Conservation (phyloP, 2,329 filamentous ascomycete genomes). For the Aspergillus fumigatiaffinis region DNA sequence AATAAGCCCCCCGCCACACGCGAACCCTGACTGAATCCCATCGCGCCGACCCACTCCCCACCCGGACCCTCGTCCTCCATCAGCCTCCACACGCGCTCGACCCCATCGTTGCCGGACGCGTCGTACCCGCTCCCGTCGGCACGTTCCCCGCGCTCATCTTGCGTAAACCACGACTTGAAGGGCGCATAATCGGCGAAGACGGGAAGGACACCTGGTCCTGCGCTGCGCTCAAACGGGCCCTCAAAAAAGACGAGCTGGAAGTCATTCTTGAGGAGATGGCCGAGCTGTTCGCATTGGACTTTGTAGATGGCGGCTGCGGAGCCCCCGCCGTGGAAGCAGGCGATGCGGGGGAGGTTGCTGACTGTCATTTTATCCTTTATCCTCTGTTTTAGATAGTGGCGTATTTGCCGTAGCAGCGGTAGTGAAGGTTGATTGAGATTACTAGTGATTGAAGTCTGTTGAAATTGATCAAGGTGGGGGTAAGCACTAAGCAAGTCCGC, state of each 20-base stretch:
- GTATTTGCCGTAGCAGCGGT: not conserved
- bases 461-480: not conserved
- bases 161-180: constrained; percentile 18
- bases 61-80: constrained; percentile 11
- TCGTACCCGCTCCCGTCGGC: constrained; percentile 19
- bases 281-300: constrained; percentile 17
- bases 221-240: constrained; percentile 12
- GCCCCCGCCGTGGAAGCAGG: constrained; percentile 22
- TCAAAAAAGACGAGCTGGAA: constrained; percentile 20
- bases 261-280: constrained; percentile 9
- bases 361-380: not conserved
- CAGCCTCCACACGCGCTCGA: constrained; percentile 15
- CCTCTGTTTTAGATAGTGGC: not conserved
- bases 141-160: constrained; percentile 6
- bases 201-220: constrained; percentile 20
- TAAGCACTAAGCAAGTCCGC: not conserved
- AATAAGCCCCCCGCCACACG: constrained; percentile 15
- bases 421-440: not conserved
- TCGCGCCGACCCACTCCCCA: constrained; percentile 17
- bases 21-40: constrained; percentile 22
- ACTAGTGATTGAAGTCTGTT: not conserved
- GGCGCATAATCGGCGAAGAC: constrained; percentile 15
- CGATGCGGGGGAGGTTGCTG: constrained; percentile 14
- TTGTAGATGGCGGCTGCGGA: constrained; percentile 15
- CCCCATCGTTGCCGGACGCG: constrained; percentile 10